Percentiles rank a stretch among this genome's conserved stretches.
Conservation (phyloP, 2,329 filamentous ascomycete genomes). For the Pyrenophora graminea region DNA sequence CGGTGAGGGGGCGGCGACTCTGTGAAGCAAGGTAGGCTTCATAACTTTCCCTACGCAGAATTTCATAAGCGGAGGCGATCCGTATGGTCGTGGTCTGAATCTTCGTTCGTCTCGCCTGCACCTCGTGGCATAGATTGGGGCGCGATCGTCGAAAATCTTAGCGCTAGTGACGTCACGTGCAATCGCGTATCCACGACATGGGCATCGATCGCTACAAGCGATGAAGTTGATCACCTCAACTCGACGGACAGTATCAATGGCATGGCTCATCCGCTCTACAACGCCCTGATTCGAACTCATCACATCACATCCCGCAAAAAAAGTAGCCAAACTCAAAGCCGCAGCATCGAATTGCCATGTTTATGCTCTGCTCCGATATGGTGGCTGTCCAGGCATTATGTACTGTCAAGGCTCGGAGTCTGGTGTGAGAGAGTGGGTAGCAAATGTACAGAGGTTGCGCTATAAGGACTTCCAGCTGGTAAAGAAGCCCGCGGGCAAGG, state of each 20-base stretch:
- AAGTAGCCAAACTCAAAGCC: constrained; percentile 66
- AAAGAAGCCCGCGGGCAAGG: constrained; percentile 54
- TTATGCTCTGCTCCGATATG: constrained; percentile 68
- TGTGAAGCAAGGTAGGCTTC: constrained; percentile 41
- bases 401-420: constrained; percentile 69
- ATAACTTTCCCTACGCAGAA: constrained; percentile 40
- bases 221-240: too few species aligned
- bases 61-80: constrained; percentile 28
- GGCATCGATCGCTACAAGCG: too few species aligned
- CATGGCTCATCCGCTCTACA: constrained; percentile 45
- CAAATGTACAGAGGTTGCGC: constrained; percentile 63
- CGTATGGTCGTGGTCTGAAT: constrained; percentile 31
- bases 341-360: constrained; percentile 64
- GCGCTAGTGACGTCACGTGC: constrained; percentile 40
- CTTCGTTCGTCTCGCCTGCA: constrained; percentile 14
- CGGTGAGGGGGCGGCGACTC: constrained; percentile 41
- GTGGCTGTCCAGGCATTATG: constrained; percentile 76
- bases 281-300: constrained; percentile 74
- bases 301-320: constrained; percentile 81
- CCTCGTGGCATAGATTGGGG: constrained; percentile 14
- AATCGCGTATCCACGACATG: constrained; percentile 2
- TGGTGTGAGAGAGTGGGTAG: constrained; percentile 66
- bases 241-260: constrained; percentile 1
- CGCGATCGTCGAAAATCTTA: constrained; percentile 21
- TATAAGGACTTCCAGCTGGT: constrained; percentile 76